Conservation (phyloP, 805 yeast species). For the Hanseniaspora singularis region DNA sequence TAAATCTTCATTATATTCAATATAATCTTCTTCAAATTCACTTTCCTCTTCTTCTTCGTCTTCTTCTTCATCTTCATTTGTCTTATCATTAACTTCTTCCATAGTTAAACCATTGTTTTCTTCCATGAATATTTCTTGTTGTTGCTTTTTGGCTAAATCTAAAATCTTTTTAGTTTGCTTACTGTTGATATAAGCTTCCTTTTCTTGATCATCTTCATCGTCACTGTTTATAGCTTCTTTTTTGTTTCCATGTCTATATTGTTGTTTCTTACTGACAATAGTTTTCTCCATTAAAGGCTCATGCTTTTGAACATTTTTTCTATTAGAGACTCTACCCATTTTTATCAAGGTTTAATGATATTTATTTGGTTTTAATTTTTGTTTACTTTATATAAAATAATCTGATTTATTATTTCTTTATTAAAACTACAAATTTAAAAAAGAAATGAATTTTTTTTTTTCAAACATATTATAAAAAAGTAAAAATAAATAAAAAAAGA, state of each 20-base stretch:
- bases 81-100: constrained; percentile 20
- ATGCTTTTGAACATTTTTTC: constrained; percentile 52
- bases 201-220: constrained; percentile 35
- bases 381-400: not conserved
- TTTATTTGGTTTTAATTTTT: not conserved
- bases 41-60: constrained; percentile 24
- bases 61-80: constrained; percentile 15
- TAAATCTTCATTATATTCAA: constrained; percentile 36
- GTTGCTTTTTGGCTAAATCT: constrained; percentile 84
- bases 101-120: constrained; percentile 31
- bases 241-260: constrained; percentile 18
- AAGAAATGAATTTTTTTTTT: no score
- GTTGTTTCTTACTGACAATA: constrained; percentile 14
- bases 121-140: constrained; percentile 73
- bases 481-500: no score
- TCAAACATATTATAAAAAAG: no score
- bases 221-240: constrained; percentile 30
- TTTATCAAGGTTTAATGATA: constrained; percentile 11
- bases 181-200: constrained; percentile 66
- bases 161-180: constrained; percentile 71
- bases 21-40: constrained; percentile 32
- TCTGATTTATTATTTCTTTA: not conserved
- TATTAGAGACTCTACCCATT: constrained; percentile 58
- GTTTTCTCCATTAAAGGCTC: constrained; percentile 50
- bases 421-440: no score